Evolutionary conservation across 352 stramenopile genomes (phyloP).

Genomic region (Pythium apleroticum): DNA sequence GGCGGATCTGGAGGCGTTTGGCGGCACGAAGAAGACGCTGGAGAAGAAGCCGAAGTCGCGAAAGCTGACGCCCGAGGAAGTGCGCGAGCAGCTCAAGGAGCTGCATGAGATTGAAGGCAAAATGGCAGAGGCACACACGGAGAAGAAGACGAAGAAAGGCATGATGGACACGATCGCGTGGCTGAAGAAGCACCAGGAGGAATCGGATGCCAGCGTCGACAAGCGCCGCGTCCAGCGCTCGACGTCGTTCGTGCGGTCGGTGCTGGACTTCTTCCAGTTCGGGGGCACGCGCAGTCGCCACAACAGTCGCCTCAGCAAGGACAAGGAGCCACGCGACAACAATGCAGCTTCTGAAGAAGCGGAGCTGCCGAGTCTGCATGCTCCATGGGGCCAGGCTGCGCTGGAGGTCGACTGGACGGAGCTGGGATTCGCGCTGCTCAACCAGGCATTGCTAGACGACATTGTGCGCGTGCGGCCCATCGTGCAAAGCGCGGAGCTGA

Average conservation of each 20-base stretch:
- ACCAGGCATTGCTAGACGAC: constrained; percentile 61
- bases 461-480: constrained; percentile 50
- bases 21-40: constrained; percentile 49
- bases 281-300: constrained; percentile 18
- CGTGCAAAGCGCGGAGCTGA: constrained; percentile 48
- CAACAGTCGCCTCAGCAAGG: constrained; percentile 11
- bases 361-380: constrained; percentile 29
- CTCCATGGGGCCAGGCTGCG: constrained; percentile 48
- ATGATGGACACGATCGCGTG: constrained; percentile 67
- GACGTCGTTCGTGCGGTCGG: constrained; percentile 60
- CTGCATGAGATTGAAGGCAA: constrained; percentile 31
- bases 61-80: constrained; percentile 37
- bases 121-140: constrained; percentile 16
- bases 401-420: constrained; percentile 49
- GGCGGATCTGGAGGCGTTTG: constrained; percentile 46
- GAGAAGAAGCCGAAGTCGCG: constrained; percentile 28
- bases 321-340: constrained; percentile 15
- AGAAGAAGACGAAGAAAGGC: constrained; percentile 37
- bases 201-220: constrained; percentile 27
- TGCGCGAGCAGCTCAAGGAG: constrained; percentile 31
- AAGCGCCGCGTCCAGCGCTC: constrained; percentile 48
- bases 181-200: constrained; percentile 62
- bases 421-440: constrained; percentile 51
- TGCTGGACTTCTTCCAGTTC: constrained; percentile 51
- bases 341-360: constrained; percentile 11